Evolutionary conservation across 768 basidiomycete species (phyloP).

Genomic region (Termitomyces titanicus): DNA sequence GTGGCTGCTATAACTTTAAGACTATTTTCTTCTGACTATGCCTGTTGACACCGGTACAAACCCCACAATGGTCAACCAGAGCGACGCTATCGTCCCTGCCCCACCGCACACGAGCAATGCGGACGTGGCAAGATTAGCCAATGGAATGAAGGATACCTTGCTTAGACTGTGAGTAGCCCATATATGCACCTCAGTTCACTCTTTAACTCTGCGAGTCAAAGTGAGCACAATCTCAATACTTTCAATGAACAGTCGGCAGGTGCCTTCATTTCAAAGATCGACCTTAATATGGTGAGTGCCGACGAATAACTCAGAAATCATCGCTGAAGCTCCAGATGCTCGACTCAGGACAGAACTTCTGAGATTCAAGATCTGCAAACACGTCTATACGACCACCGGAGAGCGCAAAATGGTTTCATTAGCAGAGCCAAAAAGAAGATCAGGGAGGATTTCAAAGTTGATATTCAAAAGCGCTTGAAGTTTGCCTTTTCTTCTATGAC

Average conservation of each 20-base stretch:
- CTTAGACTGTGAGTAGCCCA: constrained; percentile 16
- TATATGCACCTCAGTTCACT: background rate
- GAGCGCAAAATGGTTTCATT: constrained; percentile 16
- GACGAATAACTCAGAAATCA: background rate
- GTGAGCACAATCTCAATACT: constrained; percentile 24
- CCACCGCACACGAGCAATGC: background rate
- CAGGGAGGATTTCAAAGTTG: constrained; percentile 18
- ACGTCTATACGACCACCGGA: constrained; percentile 15
- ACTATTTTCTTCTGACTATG: background rate
- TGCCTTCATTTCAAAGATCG: constrained; percentile 19
- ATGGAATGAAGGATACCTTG: constrained; percentile 14
- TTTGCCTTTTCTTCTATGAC: constrained; percentile 13
- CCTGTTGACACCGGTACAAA: background rate
- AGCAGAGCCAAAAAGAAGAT: constrained; percentile 25
- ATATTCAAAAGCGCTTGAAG: constrained; percentile 27
- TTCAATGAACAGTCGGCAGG: constrained; percentile 27
- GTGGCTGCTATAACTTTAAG: background rate
- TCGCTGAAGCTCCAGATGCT: background rate
- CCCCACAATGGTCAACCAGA: background rate
- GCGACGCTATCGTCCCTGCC: background rate
- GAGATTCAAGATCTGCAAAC: constrained; percentile 17
- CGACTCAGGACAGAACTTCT: constrained; percentile 8
- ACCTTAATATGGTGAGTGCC: constrained; percentile 25
- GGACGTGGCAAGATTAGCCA: background rate
- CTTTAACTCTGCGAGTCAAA: constrained; percentile 10